A percentile compares a stretch with the other conserved stretches of the same genome.
Conservation (phyloP, 1,284 basidiomycete genomes). For the Leccinum griseonigrum region DNA sequence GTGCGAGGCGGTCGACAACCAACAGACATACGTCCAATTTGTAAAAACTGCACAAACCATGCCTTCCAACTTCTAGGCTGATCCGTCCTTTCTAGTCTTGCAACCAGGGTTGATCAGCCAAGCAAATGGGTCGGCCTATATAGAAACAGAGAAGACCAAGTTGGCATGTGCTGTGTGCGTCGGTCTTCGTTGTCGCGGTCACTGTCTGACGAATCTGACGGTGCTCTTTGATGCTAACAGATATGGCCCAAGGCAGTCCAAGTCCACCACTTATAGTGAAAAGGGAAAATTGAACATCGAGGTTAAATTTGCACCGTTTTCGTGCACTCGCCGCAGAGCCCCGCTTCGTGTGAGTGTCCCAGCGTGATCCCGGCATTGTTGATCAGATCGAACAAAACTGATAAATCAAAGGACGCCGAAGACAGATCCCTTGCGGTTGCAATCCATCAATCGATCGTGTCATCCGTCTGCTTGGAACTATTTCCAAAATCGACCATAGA, state of each 20-base stretch:
- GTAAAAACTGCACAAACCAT: constrained; percentile 45
- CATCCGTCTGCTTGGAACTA: constrained; percentile 85
- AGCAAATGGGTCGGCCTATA: constrained; percentile 94
- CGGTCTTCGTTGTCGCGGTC: background rate
- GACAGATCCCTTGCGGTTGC: constrained; percentile 80
- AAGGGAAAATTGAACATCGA: constrained; percentile 91
- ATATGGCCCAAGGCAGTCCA: constrained; percentile 91
- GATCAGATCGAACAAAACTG: constrained; percentile 16
- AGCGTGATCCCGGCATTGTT: background rate
- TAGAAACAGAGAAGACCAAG: constrained; percentile 88
- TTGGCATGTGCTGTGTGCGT: constrained; percentile 93
- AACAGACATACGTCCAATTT: constrained; percentile 78
- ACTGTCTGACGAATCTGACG: constrained; percentile 4
- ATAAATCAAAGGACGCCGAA: constrained; percentile 78
- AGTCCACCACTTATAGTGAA: constrained; percentile 76
- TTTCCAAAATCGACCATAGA: constrained; percentile 95
- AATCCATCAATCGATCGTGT: constrained; percentile 84
- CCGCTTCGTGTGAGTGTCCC: constrained; percentile 76
- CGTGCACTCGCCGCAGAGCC: constrained; percentile 70
- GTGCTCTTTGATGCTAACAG: constrained; percentile 40
- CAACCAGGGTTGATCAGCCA: constrained; percentile 88
- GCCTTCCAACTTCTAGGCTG: constrained; percentile 8
- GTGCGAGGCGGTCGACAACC: constrained; percentile 40
- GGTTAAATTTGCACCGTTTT: constrained; percentile 96
- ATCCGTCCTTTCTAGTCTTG: constrained; percentile 57